phyloP scores from a whole-genome alignment of 139 green algal species.

The Chlorella sp. region DNA sequence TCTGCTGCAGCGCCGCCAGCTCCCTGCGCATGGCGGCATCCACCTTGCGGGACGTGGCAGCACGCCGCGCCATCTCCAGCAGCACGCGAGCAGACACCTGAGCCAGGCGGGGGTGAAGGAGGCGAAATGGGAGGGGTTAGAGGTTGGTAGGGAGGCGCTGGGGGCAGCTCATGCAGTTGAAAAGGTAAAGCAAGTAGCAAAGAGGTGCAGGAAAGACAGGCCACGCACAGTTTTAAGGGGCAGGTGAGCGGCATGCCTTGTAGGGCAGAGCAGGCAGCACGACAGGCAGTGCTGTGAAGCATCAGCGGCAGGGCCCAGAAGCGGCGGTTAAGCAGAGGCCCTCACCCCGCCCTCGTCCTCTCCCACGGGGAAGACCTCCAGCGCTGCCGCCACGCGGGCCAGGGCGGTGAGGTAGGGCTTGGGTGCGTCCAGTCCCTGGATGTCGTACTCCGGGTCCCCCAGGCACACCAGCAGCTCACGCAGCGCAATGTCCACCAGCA shows the following conservation, averaged over 20 bases:
- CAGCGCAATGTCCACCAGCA: slow-evolving; percentile 41
- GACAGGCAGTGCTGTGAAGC: background rate
- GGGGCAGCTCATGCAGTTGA: too few species aligned
- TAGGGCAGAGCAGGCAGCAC: background rate
- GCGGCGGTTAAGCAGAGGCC: background rate
- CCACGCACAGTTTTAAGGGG: background rate
- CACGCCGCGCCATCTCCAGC: slow-evolving; percentile 13
- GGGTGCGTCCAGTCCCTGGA: slow-evolving; percentile 18
- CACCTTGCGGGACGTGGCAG: background rate
- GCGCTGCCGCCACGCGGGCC: slow-evolving; percentile 33
- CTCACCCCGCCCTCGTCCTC: slow-evolving; percentile 20
- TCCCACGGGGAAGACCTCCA: slow-evolving; percentile 32
- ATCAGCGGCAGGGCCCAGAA: background rate
- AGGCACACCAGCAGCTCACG: slow-evolving; percentile 42
- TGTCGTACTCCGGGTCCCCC: background rate
- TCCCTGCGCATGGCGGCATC: slow-evolving; percentile 27
- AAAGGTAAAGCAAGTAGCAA: background rate
- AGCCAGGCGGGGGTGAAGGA: too few species aligned
- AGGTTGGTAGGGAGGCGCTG: background rate
- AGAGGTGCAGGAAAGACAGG: background rate
- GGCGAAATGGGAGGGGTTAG: background rate
- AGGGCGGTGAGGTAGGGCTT: slow-evolving; percentile 53
- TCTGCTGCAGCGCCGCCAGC: slow-evolving; percentile 8
- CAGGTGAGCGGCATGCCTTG: background rate
- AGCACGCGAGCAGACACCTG: slow-evolving; percentile 15